Conservation (phyloP, 148 eudicot species). For the Camellia lanceoleosa region DNA sequence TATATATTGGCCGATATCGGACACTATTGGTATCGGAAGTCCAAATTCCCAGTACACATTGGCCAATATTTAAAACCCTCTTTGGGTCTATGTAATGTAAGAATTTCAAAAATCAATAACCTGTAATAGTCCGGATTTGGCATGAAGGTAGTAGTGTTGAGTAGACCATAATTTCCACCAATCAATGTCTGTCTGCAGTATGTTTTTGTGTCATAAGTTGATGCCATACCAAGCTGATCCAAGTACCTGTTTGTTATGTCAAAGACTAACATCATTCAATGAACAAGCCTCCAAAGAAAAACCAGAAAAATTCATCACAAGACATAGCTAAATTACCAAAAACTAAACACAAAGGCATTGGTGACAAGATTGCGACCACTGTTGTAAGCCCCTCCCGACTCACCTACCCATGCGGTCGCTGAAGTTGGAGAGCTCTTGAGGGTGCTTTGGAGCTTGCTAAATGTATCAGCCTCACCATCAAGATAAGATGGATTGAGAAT, state of each 20-base stretch:
- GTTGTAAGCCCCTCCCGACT: conserved; percentile 89
- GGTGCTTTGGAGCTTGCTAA: conserved; percentile 47
- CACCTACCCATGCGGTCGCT: conserved; percentile 84
- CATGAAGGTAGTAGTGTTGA: conserved; percentile 66
- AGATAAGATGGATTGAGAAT: conserved; percentile 66
- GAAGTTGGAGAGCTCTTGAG: conserved; percentile 41
- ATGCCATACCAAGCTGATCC: conserved; percentile 83
- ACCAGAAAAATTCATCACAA: neutral
- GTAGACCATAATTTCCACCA: conserved; percentile 94
- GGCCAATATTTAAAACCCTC: neutral
- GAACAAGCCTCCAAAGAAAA: neutral
- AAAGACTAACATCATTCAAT: neutral
- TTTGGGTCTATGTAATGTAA: conserved; percentile 4
- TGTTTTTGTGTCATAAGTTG: conserved; percentile 63
- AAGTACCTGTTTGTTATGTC: conserved; percentile 52
- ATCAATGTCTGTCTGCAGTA: conserved; percentile 83
- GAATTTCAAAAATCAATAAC: conserved; percentile 26
- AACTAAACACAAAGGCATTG: conserved; percentile 75
- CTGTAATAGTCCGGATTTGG: conserved; percentile 98
- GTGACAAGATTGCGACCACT: conserved; percentile 75
- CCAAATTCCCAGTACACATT: too few species aligned
- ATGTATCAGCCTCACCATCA: conserved; percentile 56
- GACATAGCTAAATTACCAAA: conserved; percentile 52
- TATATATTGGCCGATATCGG: too few species aligned
- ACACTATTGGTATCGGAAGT: too few species aligned